Conservation (phyloP, 805 yeast genomes). For the Metschnikowia reukaufii region DNA sequence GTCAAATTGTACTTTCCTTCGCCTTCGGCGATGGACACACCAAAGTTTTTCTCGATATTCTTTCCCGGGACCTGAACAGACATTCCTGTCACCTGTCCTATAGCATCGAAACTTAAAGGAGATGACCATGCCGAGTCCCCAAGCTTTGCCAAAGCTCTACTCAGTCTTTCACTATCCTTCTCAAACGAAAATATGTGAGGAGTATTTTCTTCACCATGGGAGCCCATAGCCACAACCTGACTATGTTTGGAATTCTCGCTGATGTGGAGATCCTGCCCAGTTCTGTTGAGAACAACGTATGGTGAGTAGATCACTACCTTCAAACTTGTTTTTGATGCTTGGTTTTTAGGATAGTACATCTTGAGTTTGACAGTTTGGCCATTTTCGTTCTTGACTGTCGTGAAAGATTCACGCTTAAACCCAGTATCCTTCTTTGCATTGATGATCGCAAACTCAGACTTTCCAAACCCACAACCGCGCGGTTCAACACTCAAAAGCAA, state of each 20-base stretch:
- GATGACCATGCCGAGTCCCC: conserved; percentile 71
- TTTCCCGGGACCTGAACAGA: conserved; percentile 47
- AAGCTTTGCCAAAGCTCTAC: conserved; percentile 64
- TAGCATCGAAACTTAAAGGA: conserved; percentile 81
- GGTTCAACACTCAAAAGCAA: conserved; percentile 71
- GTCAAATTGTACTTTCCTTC: conserved; percentile 77
- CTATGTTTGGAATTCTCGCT: conserved; percentile 50
- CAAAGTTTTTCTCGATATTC: conserved; percentile 67
- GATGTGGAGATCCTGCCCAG: conserved; percentile 64
- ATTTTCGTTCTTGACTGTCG: conserved; percentile 55
- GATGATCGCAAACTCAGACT: conserved; percentile 75
- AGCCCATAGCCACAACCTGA: conserved; percentile 6
- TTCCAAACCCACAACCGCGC: conserved; percentile 55
- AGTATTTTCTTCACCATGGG: conserved; percentile 19
- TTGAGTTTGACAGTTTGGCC: conserved; percentile 68
- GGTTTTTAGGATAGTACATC: conserved; percentile 59
- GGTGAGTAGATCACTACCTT: conserved; percentile 78
- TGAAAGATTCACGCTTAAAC: conserved; percentile 53
- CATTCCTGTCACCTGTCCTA: conserved; percentile 73
- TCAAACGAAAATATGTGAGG: conserved; percentile 90
- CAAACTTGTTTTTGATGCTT: conserved; percentile 56
- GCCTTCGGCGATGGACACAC: conserved; percentile 76
- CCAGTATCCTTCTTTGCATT: conserved; percentile 55
- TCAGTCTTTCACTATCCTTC: conserved; percentile 52
- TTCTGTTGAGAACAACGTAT: conserved; percentile 77